A percentile compares a stretch with the other conserved stretches of the same genome.
Conservation (phyloP, 2,329 filamentous ascomycete genomes). For the Ceratocystiopsis sp. region DNA sequence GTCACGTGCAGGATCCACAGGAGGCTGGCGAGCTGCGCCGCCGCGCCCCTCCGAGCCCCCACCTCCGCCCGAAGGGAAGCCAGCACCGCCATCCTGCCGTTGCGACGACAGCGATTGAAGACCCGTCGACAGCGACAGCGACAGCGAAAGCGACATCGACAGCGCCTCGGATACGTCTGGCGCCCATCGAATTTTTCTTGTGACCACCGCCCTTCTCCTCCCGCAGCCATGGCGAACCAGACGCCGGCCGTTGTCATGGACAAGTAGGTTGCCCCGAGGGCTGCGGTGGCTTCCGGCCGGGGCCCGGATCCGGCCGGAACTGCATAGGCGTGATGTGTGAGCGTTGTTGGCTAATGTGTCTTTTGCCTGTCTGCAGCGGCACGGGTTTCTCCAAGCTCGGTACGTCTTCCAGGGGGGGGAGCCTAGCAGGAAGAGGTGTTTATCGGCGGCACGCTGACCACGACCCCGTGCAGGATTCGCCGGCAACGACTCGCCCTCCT, state of each 20-base stretch:
- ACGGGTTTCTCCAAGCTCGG: conserved; percentile 99
- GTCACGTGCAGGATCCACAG: too few species aligned
- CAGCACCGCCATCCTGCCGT: too few species aligned
- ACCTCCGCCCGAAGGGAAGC: too few species aligned
- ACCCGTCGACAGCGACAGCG: background rate
- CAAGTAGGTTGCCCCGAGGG: conserved; percentile 55
- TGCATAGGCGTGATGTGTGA: background rate
- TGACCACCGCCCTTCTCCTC: background rate
- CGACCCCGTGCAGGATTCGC: conserved; percentile 58
- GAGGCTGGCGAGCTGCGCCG: too few species aligned
- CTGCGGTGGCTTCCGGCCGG: background rate
- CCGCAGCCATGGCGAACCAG: conserved; percentile 72
- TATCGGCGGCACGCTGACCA: background rate
- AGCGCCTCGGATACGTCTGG: too few species aligned
- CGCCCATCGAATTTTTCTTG: background rate
- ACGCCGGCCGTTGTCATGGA: conserved; percentile 99
- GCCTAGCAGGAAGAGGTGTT: background rate
- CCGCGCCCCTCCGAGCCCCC: too few species aligned
- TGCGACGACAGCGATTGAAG: too few species aligned
- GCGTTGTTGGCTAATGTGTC: conserved; percentile 21
- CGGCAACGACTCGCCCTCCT: conserved; percentile 96
- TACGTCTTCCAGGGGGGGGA: conserved; percentile 25
- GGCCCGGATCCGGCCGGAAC: background rate
- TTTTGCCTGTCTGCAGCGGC: conserved; percentile 46
- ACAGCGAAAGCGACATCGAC: too few species aligned